phyloP scores from a whole-genome alignment of 257 asterid species.

The Agastache rugosa region DNA sequence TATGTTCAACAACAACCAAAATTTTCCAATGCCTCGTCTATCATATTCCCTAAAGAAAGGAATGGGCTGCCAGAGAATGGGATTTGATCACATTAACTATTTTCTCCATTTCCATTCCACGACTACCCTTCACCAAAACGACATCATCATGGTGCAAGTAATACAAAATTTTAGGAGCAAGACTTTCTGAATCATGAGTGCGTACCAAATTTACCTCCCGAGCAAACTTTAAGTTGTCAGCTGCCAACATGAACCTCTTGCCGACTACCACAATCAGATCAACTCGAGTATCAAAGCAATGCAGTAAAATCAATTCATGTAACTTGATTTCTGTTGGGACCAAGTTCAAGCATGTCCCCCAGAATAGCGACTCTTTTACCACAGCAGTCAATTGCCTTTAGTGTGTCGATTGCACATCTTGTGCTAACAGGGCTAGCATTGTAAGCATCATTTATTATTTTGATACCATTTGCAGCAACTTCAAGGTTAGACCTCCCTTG shows the following conservation, averaged over 20 bases:
- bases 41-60: not conserved
- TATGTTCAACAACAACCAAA: not conserved
- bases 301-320: slow-evolving; percentile 39
- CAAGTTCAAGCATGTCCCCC: slow-evolving; percentile 57
- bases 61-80: not conserved
- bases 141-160: slow-evolving; percentile 33
- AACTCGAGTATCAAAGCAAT: slow-evolving; percentile 32
- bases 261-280: slow-evolving; percentile 44
- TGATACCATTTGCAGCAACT: slow-evolving; percentile 39
- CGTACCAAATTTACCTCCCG: slow-evolving; percentile 30
- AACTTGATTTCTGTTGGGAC: slow-evolving; percentile 42
- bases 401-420: slow-evolving; percentile 40
- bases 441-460: slow-evolving; percentile 42
- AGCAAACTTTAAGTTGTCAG: slow-evolving; percentile 29
- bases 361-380: slow-evolving; percentile 52
- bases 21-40: not conserved
- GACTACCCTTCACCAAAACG: slow-evolving; percentile 48
- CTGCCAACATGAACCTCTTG: slow-evolving; percentile 38
- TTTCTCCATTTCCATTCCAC: slow-evolving; percentile 46
- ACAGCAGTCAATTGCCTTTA: slow-evolving; percentile 34
- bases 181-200: slow-evolving; percentile 26
- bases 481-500: slow-evolving; percentile 39
- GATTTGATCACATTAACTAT: slow-evolving; percentile 35
- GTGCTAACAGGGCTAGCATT: slow-evolving; percentile 47
- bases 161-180: slow-evolving; percentile 17